Percentiles rank a stretch among this genome's conserved stretches.
phyloP scores from a whole-genome alignment of 1,284 basidiomycete species.

The Lentinula novae-zelandiae region DNA sequence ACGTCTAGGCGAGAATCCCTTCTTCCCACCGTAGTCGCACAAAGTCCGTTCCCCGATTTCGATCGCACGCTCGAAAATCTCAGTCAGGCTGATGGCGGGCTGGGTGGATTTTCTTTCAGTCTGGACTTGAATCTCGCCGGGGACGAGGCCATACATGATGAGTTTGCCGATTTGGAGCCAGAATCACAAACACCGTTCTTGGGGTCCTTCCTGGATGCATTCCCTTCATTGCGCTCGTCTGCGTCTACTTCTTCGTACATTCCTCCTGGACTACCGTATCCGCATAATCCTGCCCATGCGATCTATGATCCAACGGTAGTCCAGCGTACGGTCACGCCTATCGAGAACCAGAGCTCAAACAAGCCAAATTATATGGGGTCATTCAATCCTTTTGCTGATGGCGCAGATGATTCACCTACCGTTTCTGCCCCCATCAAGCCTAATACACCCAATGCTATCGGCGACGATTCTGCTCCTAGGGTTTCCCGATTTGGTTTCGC shows the following conservation, averaged over 20 bases:
- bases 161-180: slow-evolving; percentile 51
- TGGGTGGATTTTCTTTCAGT: slow-evolving; percentile 74
- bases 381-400: slow-evolving; percentile 75
- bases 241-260: slow-evolving; percentile 30
- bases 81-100: slow-evolving; percentile 49
- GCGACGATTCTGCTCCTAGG: slow-evolving; percentile 63
- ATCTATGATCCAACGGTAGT: slow-evolving; percentile 49
- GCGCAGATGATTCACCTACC: slow-evolving; percentile 35
- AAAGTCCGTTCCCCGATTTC: slow-evolving; percentile 87
- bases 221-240: slow-evolving; percentile 51
- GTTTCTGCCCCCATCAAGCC: slow-evolving; percentile 23
- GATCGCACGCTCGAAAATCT: slow-evolving; percentile 75
- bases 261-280: slow-evolving; percentile 51
- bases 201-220: slow-evolving; percentile 60
- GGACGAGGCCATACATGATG: slow-evolving; percentile 38
- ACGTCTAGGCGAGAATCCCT: slow-evolving; percentile 68
- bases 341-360: slow-evolving; percentile 44
- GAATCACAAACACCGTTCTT: slow-evolving; percentile 50
- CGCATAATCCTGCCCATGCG: slow-evolving; percentile 41
- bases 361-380: slow-evolving; percentile 62
- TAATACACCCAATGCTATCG: slow-evolving; percentile 33
- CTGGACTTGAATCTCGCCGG: slow-evolving; percentile 71
- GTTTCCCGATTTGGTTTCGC: slow-evolving; percentile 85
- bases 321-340: slow-evolving; percentile 32
- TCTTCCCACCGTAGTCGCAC: slow-evolving; percentile 37